Conservation (phyloP, 2,329 filamentous ascomycete species). For the Torrubiellomyces zombiae region DNA sequence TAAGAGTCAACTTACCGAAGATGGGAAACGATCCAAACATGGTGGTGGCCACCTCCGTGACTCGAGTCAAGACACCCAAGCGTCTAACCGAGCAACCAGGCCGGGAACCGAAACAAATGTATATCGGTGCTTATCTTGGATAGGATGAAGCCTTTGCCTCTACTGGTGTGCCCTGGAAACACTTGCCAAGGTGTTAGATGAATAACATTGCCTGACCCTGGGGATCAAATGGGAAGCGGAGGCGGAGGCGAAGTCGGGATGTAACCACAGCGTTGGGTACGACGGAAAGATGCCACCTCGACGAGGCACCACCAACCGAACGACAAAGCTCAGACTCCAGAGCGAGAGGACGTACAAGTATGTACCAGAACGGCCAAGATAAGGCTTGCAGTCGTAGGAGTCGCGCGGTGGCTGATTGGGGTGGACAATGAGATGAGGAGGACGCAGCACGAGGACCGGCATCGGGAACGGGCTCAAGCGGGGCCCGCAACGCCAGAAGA, state of each 20-base stretch:
- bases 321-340: no score
- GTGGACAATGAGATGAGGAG: no score
- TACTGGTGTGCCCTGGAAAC: not conserved
- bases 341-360: no score
- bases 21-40: conserved; percentile 28
- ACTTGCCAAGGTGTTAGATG: not conserved
- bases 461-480: no score
- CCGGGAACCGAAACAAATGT: no score
- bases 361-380: no score
- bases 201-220: not conserved
- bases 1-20: conserved; percentile 18
- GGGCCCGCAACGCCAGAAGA: no score
- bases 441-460: no score
- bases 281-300: not conserved
- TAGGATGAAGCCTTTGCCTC: not conserved
- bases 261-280: not conserved
- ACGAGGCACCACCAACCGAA: not conserved
- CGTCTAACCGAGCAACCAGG: no score
- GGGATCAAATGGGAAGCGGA: not conserved
- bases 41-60: conserved; percentile 5
- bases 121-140: not conserved
- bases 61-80: not conserved
- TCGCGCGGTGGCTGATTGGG: no score
- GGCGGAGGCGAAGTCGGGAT: not conserved
- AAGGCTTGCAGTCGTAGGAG: no score